Percentiles rank a stretch among this genome's conserved stretches.
phyloP scores from a whole-genome alignment of 768 basidiomycete species.

The Polyporus arcularius region DNA sequence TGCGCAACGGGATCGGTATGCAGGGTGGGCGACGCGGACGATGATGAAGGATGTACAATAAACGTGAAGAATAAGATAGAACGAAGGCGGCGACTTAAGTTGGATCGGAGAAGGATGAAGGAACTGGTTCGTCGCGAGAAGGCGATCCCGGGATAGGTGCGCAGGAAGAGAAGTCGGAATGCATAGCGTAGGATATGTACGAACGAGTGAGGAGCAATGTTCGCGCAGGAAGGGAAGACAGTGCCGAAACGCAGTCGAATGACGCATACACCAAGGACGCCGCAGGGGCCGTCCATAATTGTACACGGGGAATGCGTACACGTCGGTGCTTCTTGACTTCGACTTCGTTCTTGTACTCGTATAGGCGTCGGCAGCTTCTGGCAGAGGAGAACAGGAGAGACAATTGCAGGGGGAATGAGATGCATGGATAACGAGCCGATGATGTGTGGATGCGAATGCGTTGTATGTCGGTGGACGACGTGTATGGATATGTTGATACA shows the following conservation, averaged over 20 bases:
- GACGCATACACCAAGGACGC: slow-evolving; percentile 23
- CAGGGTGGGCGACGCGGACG: slow-evolving; percentile 16
- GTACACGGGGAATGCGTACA: slow-evolving; percentile 30
- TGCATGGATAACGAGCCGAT: slow-evolving; percentile 35
- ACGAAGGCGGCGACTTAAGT: slow-evolving; percentile 46
- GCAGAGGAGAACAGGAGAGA: slow-evolving; percentile 38
- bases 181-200: slow-evolving; percentile 44
- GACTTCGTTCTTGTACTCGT: slow-evolving; percentile 26
- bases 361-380: slow-evolving; percentile 20
- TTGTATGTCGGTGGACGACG: slow-evolving; percentile 52
- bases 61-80: slow-evolving; percentile 85
- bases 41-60: slow-evolving; percentile 48
- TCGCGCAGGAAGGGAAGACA: slow-evolving; percentile 30
- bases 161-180: slow-evolving; percentile 28
- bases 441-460: slow-evolving; percentile 40
- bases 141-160: slow-evolving; percentile 23
- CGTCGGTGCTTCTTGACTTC: slow-evolving; percentile 16
- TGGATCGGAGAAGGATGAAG: slow-evolving; percentile 37
- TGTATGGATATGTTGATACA: slow-evolving; percentile 74
- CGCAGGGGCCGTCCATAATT: slow-evolving; percentile 27
- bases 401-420: slow-evolving; percentile 56
- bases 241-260: slow-evolving; percentile 26
- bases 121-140: slow-evolving; percentile 49
- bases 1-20: slow-evolving; percentile 26
- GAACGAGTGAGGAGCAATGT: slow-evolving; percentile 38